Evolutionary conservation across 2,329 filamentous ascomycete genomes (phyloP), one percentile per base, ranked within the genome.

Genomic region (Claviceps sp.): DNA sequence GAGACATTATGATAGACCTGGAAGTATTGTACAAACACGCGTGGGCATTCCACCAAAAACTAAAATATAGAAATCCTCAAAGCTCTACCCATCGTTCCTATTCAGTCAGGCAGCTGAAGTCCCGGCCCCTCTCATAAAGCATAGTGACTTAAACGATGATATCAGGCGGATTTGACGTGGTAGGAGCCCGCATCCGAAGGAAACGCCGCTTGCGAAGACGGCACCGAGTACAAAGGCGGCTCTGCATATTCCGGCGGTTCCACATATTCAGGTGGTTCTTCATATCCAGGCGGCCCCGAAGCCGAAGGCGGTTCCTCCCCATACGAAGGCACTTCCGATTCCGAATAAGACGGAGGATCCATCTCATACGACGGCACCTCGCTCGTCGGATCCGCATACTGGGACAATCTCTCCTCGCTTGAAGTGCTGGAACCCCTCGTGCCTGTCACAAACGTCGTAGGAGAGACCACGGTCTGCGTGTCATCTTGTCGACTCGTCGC

Each of bases 361-460:
- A 11, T 9, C 11, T 14, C 16, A 37, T 52, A 51, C 13, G 49
- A 49, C 9, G 52, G 52, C 16, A 48, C 47, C 24, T 24, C 14
- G 18, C 20, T 42, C 11, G 50, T 37, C 6, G 49, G 30, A 14
- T 22, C 40, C n/a, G 18, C 49, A 20, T 54, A 54, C 4, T 45
- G n/a, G 0, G 49, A 49, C 22, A 49, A 49, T 14, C 16, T 1
- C 13, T 38, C 24, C 18, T 26, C 24, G 4, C 50, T 50, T 5
- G 43, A 38, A 26, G 16, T 47, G 8, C 37, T 14, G 6, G 1
- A 38, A 3, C 14, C 5, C 30, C 18, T 50, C 20, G 41, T 50
- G 9, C 18, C 44, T 1, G 52, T 54, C n/a, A 50, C 24, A 22
- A 54, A 37, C 3, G 50, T 54, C 4, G 50, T 52, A 16, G 42